Conservation (phyloP, 2,329 filamentous ascomycete genomes). For the Metarhizium brunneum region DNA sequence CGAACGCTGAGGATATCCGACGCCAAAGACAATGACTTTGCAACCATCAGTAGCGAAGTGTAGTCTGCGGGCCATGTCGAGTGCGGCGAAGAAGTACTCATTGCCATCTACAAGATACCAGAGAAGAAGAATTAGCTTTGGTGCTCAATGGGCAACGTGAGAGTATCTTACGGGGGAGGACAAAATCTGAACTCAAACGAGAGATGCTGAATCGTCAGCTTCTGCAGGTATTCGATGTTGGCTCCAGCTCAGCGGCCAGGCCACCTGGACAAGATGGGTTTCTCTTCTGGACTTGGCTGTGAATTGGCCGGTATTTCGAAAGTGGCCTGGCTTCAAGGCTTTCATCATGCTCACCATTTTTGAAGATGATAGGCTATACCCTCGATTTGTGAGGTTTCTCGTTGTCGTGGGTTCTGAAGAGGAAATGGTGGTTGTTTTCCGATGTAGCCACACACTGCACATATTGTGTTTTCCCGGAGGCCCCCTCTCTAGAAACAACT, state of each 20-base stretch:
- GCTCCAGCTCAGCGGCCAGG: slow-evolving; percentile 20
- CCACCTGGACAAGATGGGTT: slow-evolving; percentile 21
- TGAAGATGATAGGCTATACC: not conserved
- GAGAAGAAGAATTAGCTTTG: not conserved
- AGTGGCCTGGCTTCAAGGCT: slow-evolving; percentile 10
- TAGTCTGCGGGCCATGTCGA: slow-evolving; percentile 18
- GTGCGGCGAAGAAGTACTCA: slow-evolving; percentile 23
- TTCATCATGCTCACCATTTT: not conserved
- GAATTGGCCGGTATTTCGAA: slow-evolving; percentile 19
- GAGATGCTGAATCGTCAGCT: not conserved
- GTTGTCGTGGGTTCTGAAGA: too few relatives aligned
- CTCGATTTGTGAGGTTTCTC: too few relatives aligned
- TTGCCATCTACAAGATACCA: slow-evolving; percentile 27
- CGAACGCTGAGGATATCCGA: slow-evolving; percentile 20
- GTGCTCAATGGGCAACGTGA: too few relatives aligned
- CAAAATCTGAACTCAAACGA: too few relatives aligned
- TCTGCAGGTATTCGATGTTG: slow-evolving; percentile 14
- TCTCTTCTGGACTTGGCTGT: slow-evolving; percentile 14
- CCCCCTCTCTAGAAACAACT: not conserved
- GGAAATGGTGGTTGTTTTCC: not conserved
- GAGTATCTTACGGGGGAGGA: too few relatives aligned
- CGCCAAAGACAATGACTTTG: slow-evolving; percentile 20
- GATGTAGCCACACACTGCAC: too few relatives aligned
- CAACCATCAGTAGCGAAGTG: slow-evolving; percentile 15
- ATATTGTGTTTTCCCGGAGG: too few relatives aligned